These are phyloP conservation scores for Penicillium chermesinum DNA, from an alignment of 495 filamentous ascomycete genomes.

Conservation along the genomic window DNA sequence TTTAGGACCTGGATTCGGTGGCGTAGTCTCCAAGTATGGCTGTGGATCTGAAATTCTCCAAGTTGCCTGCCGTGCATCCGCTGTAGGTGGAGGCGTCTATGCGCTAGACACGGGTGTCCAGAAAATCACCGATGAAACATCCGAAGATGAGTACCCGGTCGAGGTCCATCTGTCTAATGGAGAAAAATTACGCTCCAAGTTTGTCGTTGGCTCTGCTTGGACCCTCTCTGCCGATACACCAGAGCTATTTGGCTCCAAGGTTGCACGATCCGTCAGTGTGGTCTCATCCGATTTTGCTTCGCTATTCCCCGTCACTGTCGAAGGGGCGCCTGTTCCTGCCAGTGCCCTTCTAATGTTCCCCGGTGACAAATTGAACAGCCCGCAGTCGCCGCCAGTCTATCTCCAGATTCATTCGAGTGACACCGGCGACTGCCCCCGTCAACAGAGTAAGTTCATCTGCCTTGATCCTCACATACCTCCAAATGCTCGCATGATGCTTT, in stretches of 20 bases:
- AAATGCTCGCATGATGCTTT: constrained; percentile 67
- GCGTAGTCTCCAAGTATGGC: constrained; percentile 86
- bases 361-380: constrained; percentile 37
- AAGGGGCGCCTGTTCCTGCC: constrained; percentile 69
- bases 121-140: constrained; percentile 21
- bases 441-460: constrained; percentile 70
- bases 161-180: constrained; percentile 55
- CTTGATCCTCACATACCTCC: constrained; percentile 4
- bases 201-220: constrained; percentile 48
- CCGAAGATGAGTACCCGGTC: constrained; percentile 22
- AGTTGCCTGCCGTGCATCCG: constrained; percentile 84
- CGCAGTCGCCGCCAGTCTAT: constrained; percentile 56
- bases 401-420: constrained; percentile 76
- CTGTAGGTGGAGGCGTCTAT: constrained; percentile 88
- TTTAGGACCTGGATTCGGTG: constrained; percentile 81
- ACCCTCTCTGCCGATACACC: constrained; percentile 29
- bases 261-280: constrained; percentile 52
- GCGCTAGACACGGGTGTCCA: constrained; percentile 68
- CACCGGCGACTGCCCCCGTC: constrained; percentile 78
- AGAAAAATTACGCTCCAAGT: constrained; percentile 52
- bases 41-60: constrained; percentile 89
- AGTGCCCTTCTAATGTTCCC: constrained; percentile 73
- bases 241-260: constrained; percentile 19
- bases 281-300: constrained; percentile 60
- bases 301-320: constrained; percentile 65